Evolutionary conservation across 1,139 yeast genomes (phyloP).

Genomic region (Diutina siamensis): DNA sequence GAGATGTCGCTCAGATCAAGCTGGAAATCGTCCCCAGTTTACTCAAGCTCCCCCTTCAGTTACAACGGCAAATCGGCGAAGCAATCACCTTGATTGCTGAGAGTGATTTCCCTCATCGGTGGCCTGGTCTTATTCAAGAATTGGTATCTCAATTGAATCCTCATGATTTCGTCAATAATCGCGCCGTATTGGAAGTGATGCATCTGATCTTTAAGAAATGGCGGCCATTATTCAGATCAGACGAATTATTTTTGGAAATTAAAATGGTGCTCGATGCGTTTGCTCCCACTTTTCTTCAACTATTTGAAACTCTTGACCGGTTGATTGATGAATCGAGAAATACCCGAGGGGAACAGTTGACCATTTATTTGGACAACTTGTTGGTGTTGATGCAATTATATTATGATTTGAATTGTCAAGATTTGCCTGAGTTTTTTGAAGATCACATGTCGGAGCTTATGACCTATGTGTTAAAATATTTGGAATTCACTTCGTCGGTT

Average conservation of each 20-base stretch:
- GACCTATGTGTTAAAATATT: slow-evolving; percentile 72
- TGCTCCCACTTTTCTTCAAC: slow-evolving; percentile 63
- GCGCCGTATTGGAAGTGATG: slow-evolving; percentile 82
- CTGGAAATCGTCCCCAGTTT: slow-evolving; percentile 67
- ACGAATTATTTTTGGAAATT: slow-evolving; percentile 80
- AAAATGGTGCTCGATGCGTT: slow-evolving; percentile 78
- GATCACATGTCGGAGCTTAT: slow-evolving; percentile 74
- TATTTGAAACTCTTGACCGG: slow-evolving; percentile 56
- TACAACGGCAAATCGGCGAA: slow-evolving; percentile 90
- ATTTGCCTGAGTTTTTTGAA: slow-evolving; percentile 95
- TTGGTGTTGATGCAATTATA: slow-evolving; percentile 67
- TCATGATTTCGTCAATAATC: slow-evolving; percentile 62
- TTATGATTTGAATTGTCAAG: slow-evolving; percentile 93
- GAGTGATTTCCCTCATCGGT: slow-evolving; percentile 84
- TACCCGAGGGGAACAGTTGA: slow-evolving; percentile 28
- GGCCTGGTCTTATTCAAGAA: slow-evolving; percentile 74
- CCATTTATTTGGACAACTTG: slow-evolving; percentile 57
- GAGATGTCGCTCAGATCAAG: slow-evolving; percentile 63
- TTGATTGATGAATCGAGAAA: slow-evolving; percentile 42
- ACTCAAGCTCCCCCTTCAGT: slow-evolving; percentile 62
- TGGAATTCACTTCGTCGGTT: slow-evolving; percentile 45
- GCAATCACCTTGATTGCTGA: slow-evolving; percentile 89
- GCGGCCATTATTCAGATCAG: slow-evolving; percentile 90
- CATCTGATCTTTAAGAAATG: slow-evolving; percentile 94
- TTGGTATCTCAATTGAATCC: slow-evolving; percentile 53